Conservation (phyloP, 805 yeast species). For the Lipomyces kockii region DNA sequence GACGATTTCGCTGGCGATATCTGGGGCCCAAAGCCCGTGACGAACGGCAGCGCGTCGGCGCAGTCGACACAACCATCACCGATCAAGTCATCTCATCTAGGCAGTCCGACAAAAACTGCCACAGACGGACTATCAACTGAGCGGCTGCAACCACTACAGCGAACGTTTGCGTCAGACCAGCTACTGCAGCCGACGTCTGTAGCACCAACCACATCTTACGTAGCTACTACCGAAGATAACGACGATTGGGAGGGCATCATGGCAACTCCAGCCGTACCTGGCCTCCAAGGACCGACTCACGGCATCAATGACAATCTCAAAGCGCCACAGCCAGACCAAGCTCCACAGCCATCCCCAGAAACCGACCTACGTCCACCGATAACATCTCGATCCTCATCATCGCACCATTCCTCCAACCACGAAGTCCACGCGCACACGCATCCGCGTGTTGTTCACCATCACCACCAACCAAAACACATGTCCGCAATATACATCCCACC, state of each 20-base stretch:
- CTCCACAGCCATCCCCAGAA: not conserved
- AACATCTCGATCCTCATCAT: not conserved
- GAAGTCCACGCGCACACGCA: not conserved
- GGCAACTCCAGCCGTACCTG: not conserved
- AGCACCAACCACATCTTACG: not conserved
- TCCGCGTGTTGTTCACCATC: slow-evolving; percentile 12
- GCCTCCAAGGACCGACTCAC: not conserved
- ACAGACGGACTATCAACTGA: not conserved
- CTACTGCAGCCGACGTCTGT: slow-evolving; percentile 10
- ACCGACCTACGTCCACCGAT: not conserved
- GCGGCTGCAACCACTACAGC: slow-evolving; percentile 6
- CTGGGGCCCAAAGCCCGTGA: not conserved
- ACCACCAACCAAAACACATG: slow-evolving; percentile 13
- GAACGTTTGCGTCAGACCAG: not conserved
- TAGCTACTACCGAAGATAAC: slow-evolving; percentile 6
- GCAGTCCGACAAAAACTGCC: not conserved
- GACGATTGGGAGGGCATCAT: slow-evolving; percentile 30
- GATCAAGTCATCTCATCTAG: not conserved
- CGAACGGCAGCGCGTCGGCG: not conserved
- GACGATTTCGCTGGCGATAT: not conserved
- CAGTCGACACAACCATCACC: not conserved
- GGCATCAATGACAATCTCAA: not conserved
- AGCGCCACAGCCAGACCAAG: not conserved
- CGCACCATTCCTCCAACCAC: not conserved
- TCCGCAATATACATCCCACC: slow-evolving; percentile 22